Conservation (phyloP, 2,329 filamentous ascomycete genomes). For the Ciborinia camelliae region DNA sequence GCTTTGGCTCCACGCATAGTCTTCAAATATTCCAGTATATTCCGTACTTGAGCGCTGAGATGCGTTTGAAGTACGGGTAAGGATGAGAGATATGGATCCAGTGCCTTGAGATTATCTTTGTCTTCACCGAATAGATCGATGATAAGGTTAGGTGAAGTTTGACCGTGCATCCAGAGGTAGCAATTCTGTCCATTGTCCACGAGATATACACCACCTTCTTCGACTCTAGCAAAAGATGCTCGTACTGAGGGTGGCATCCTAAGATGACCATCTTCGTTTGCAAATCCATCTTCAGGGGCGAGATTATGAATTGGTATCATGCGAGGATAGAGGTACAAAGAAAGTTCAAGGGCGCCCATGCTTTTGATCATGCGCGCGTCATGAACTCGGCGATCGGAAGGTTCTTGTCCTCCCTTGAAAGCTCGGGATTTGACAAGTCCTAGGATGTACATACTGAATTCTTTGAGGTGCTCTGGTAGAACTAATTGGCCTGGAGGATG, state of each 20-base stretch:
- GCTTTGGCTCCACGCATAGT: slow-evolving; percentile 81
- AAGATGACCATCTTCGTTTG: slow-evolving; percentile 79
- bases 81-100: slow-evolving; percentile 78
- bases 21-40: slow-evolving; percentile 84
- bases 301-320: slow-evolving; percentile 92
- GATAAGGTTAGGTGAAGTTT: slow-evolving; percentile 88
- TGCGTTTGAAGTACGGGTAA: slow-evolving; percentile 86
- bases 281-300: slow-evolving; percentile 81
- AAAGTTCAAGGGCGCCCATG: slow-evolving; percentile 82
- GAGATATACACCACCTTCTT: slow-evolving; percentile 89
- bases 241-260: slow-evolving; percentile 77
- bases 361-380: slow-evolving; percentile 87
- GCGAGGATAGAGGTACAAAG: slow-evolving; percentile 89
- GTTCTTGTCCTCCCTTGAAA: slow-evolving; percentile 89
- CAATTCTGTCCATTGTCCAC: slow-evolving; percentile 94
- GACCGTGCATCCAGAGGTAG: slow-evolving; percentile 86
- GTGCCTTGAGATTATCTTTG: slow-evolving; percentile 63
- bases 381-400: slow-evolving; percentile 84
- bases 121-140: slow-evolving; percentile 84
- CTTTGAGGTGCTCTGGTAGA: slow-evolving; percentile 91
- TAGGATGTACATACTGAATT: slow-evolving; percentile 95
- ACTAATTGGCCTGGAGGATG: slow-evolving; percentile 92
- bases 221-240: slow-evolving; percentile 80
- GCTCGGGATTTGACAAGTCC: slow-evolving; percentile 85
- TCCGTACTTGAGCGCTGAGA: slow-evolving; percentile 90